Evolutionary conservation across 345 rosid species (phyloP), one percentile per base, ranked within the genome.

Genomic region (Eucalyptus guilfoylei): DNA sequence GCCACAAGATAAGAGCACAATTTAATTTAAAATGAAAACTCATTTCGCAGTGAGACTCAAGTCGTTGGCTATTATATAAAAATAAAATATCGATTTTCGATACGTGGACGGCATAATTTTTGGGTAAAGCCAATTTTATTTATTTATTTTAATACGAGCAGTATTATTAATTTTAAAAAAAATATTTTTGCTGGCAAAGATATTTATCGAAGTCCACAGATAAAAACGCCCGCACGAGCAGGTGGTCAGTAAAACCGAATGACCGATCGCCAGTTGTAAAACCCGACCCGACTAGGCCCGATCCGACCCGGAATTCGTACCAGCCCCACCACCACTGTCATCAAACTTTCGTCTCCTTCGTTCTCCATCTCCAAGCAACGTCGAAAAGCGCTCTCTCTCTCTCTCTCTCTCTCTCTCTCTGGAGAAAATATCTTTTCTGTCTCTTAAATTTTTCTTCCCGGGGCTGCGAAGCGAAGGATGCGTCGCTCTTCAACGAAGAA

Each of bases 401-500:
- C 30, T 37, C 45, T 86, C 23, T 17, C n/a, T 40, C 37, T 86
- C 16, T 16, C 24, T 34, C 44, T 85, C 32, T 34, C 34, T 85
- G 52, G 9, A 52, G 55, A 19, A 52, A 52, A 52, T 52, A 52
- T 40, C 47, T 86, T 86, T 16, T 17, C 37, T 14, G 30, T 85
- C 34, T 37, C 37, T 64, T 8, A 3, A 49, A 54, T 45, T 42
- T 87, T 62, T 90, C 87, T 48, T 23, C 28, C 83, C 47, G 9
- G 26, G 83, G 83, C 83, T 40, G 28, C 62, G 47, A 42, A n/a
- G 88, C 60, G 87, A 88, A 92, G 94, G 98, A 97, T 98, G 99
- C 99, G 98, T 93, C 99, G 97, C 67, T 95, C 97, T 90, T 89
- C 95, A 89, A 88, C 96, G 40, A 97, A 93, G 94, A 97, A 95